Percentiles rank a stretch among this genome's conserved stretches.
phyloP scores from a whole-genome alignment of 371 early-diverging fungal species.

The Mucor saturninus region DNA sequence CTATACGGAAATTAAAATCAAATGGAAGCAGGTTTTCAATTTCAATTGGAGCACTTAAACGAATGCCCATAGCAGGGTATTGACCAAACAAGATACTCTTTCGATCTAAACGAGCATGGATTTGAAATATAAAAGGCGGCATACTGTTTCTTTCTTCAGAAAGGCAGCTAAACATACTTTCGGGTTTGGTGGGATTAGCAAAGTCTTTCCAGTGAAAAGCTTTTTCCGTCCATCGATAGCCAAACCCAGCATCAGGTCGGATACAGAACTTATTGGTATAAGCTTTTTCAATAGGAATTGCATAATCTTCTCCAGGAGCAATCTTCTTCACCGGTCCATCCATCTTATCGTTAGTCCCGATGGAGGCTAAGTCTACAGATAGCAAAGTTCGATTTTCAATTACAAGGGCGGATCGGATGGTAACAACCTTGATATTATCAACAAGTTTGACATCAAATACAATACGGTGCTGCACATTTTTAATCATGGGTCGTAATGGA shows the following conservation, averaged over 20 bases:
- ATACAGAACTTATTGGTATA: conserved; percentile 80
- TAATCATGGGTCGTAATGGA: conserved; percentile 77
- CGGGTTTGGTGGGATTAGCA: conserved; percentile 42
- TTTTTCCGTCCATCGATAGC: conserved; percentile 76
- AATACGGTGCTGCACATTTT: conserved; percentile 80
- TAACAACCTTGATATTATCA: conserved; percentile 90
- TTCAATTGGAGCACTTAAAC: conserved; percentile 88
- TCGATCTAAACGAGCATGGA: conserved; percentile 57
- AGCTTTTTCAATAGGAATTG: conserved; percentile 87
- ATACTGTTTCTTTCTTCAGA: conserved; percentile 50
- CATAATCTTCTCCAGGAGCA: conserved; percentile 80
- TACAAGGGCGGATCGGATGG: conserved; percentile 85
- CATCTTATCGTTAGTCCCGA: conserved; percentile 66
- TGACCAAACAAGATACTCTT: conserved; percentile 61
- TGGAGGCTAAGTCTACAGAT: conserved; percentile 80
- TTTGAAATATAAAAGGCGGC: conserved; percentile 78
- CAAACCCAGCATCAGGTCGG: conserved; percentile 85
- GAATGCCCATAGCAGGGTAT: conserved; percentile 86
- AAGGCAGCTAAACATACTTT: conserved; percentile 33
- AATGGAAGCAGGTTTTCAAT: conserved; percentile 96
- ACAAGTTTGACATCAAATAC: conserved; percentile 87
- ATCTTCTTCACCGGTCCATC: conserved; percentile 55
- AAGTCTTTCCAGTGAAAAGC: conserved; percentile 76
- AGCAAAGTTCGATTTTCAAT: conserved; percentile 83
- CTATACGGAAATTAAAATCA: conserved; percentile 77